Percentiles rank a stretch among this genome's conserved stretches.
These are phyloP conservation scores for Tricholoma sp. DNA, from an alignment of 768 basidiomycete genomes.

Conservation along the genomic window DNA sequence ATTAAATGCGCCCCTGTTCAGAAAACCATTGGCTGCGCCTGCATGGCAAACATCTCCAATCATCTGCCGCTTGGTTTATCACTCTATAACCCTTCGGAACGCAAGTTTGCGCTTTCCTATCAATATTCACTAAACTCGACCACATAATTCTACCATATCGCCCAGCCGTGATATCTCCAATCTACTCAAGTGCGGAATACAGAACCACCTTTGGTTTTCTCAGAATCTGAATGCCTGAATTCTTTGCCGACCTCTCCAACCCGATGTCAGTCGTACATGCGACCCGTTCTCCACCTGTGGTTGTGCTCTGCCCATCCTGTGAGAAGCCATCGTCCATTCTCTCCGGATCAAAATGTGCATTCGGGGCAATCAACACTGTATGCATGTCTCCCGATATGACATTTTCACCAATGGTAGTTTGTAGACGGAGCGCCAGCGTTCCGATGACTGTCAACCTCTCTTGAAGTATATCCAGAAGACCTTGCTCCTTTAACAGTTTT, in stretches of 20 bases:
- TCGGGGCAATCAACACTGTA: not conserved
- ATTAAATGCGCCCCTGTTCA: no score
- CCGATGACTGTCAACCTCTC: slow-evolving; percentile 7
- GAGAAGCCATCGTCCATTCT: slow-evolving; percentile 15
- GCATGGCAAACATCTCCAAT: no score
- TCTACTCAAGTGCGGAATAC: slow-evolving; percentile 6
- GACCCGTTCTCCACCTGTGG: slow-evolving; percentile 4
- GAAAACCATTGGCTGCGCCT: no score
- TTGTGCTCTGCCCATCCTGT: not conserved
- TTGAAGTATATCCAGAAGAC: not conserved
- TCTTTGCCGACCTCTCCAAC: slow-evolving; percentile 4
- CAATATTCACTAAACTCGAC: no score
- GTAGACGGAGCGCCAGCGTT: slow-evolving; percentile 8
- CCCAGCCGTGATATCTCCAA: no score
- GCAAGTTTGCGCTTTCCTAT: no score
- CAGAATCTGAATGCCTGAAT: slow-evolving; percentile 4
- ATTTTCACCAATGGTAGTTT: slow-evolving; percentile 7
- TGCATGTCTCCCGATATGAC: slow-evolving; percentile 12
- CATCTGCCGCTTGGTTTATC: no score
- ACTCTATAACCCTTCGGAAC: no score
- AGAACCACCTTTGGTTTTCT: slow-evolving; percentile 18
- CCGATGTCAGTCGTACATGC: slow-evolving; percentile 19
- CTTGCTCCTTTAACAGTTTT: not conserved
- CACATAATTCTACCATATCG: no score
- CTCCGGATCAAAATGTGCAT: slow-evolving; percentile 2